phyloP scores from a whole-genome alignment of 768 basidiomycete species.

The Suillus clintonianus region DNA sequence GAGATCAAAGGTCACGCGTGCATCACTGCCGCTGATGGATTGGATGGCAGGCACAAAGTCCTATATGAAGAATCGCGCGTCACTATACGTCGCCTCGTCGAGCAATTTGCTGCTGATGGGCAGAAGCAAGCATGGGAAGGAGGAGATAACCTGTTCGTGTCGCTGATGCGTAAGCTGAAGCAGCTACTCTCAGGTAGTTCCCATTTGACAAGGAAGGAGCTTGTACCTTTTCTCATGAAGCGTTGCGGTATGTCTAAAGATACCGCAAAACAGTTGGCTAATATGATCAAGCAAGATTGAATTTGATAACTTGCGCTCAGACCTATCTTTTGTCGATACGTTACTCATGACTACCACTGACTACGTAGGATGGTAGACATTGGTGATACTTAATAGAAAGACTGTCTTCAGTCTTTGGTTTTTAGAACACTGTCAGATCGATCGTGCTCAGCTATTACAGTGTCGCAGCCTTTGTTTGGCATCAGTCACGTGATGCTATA shows the following conservation, averaged over 20 bases:
- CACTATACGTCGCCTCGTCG: neutral
- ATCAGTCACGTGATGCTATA: neutral
- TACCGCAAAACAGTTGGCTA: neutral
- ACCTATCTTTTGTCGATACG: neutral
- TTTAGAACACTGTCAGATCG: too few species aligned
- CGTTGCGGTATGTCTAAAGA: neutral
- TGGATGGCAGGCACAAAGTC: slow-evolving; percentile 15
- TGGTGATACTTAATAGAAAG: too few species aligned
- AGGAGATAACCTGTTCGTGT: neutral
- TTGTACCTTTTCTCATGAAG: neutral
- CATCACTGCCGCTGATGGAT: slow-evolving; percentile 20
- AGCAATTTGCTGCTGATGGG: slow-evolving; percentile 29
- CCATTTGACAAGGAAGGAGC: neutral
- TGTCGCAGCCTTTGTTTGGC: too few species aligned
- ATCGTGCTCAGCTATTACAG: too few species aligned
- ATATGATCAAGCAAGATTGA: too few species aligned
- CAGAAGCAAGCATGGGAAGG: neutral
- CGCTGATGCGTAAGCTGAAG: neutral
- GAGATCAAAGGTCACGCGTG: slow-evolving; percentile 32
- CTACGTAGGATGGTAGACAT: too few species aligned
- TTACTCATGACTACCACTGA: too few species aligned
- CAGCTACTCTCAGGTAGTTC: neutral
- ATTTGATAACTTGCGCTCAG: too few species aligned
- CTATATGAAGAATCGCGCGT: slow-evolving; percentile 2
- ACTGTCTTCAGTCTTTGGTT: too few species aligned